Conservation (phyloP, 1,284 basidiomycete species). For the Mycena sp. region DNA sequence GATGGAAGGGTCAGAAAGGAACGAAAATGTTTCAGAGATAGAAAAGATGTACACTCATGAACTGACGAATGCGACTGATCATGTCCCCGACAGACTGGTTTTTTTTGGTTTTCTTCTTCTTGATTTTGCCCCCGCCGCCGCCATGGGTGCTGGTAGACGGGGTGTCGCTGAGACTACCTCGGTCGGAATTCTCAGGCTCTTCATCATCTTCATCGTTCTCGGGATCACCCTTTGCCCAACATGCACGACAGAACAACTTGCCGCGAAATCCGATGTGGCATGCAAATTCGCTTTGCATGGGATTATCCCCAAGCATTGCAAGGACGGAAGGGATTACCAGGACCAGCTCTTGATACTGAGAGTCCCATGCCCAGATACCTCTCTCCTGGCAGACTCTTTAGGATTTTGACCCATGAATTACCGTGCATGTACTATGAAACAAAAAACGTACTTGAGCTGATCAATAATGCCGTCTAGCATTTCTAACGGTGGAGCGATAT, state of each 20-base stretch:
- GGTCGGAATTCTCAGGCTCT: background rate
- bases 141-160: background rate
- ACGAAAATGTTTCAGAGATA: background rate
- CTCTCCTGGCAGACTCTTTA: conserved; percentile 20
- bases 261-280: conserved; percentile 46
- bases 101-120: conserved; percentile 3
- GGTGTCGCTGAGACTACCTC: background rate
- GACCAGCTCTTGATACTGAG: conserved; percentile 31
- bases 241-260: conserved; percentile 45
- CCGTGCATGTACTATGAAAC: background rate
- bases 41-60: conserved; percentile 29
- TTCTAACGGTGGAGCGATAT: conserved; percentile 47
- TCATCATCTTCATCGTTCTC: conserved; percentile 1
- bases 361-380: conserved; percentile 46
- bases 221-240: conserved; percentile 35
- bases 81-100: conserved; percentile 25
- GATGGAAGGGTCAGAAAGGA: background rate
- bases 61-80: conserved; percentile 25
- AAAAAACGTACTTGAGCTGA: conserved; percentile 31
- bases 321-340: conserved; percentile 42
- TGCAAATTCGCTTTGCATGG: conserved; percentile 43
- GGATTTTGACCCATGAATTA: conserved; percentile 12
- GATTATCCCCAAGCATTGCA: conserved; percentile 49
- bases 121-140: background rate
- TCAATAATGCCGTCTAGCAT: conserved; percentile 48